Percentiles rank a stretch among this genome's conserved stretches.
These are phyloP conservation scores for Salix dunnii DNA, from an alignment of 345 rosid genomes.

Conservation along the genomic window DNA sequence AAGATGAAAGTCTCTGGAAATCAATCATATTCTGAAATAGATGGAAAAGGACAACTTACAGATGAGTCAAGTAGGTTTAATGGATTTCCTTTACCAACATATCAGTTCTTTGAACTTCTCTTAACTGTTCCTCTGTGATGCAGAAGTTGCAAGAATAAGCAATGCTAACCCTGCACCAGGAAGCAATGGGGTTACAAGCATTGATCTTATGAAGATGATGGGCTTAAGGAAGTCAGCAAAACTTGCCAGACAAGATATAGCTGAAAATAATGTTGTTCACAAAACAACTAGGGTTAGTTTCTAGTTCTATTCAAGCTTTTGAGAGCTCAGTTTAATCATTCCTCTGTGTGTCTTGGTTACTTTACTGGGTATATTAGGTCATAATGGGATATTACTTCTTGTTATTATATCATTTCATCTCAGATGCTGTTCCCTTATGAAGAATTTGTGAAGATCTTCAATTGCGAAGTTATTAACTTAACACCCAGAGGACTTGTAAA, in stretches of 20 bases:
- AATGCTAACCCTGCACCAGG: constrained; percentile 25
- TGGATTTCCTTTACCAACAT: constrained; percentile 7
- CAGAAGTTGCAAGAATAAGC: constrained; percentile 38
- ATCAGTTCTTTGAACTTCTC: constrained; percentile 1
- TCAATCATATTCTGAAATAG: constrained; percentile 35
- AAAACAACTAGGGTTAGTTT: constrained; percentile 52
- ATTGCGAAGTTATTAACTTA: constrained; percentile 51
- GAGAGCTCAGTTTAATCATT: not conserved
- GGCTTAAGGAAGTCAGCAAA: constrained; percentile 52
- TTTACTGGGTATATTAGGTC: not conserved
- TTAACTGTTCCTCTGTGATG: constrained; percentile 24
- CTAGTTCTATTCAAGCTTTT: constrained; percentile 10
- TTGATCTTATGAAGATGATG: constrained; percentile 56
- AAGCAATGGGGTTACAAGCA: constrained; percentile 34
- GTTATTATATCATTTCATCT: constrained; percentile 5
- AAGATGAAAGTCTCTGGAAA: constrained; percentile 30
- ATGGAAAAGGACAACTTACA: constrained; percentile 34
- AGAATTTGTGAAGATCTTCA: constrained; percentile 68
- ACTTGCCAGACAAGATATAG: constrained; percentile 31
- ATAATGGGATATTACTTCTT: constrained; percentile 6
- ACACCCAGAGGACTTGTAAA: constrained; percentile 82
- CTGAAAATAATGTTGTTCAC: constrained; percentile 27
- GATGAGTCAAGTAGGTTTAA: constrained; percentile 38
- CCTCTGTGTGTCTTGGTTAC: not conserved
- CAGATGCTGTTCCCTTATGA: constrained; percentile 78